Evolutionary conservation across 106 monocot genomes (phyloP), one percentile per base, ranked within the genome.

Genomic region (Dendrobium huoshanense): DNA sequence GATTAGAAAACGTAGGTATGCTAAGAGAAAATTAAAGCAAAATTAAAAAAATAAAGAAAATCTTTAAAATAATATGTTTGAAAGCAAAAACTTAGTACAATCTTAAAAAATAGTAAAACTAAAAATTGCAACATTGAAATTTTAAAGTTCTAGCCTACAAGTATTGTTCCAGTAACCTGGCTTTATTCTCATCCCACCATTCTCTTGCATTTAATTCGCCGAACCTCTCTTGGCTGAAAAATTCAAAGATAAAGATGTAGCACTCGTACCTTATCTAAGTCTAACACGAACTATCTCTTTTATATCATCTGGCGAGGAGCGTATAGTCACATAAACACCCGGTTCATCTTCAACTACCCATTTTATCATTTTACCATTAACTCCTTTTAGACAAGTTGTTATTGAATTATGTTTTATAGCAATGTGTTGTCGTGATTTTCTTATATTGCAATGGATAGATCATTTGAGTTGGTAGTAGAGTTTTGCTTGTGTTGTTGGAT

Each of bases 261-360:
- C 29, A 37, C 15, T n/a, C 25, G 49, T 49, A 65, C 4, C 58
- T 87, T 27, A 89, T 91, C 88, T 86, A 67, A 94, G 80, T 79
- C 86, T 82, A 13, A 91, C 86, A 10, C 89, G 85, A 7, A 81
- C 19, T 18, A 94, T 13, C 77, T 91, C 87, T 47, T 78, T 87
- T 2, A 67, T 80, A 17, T 89, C 93, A 20, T 87, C 81, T 0
- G 84, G 67, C 54, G 75, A 41, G 15, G 80, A 82, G 15, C 84
- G 82, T 5, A 94, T 16, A 10, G 84, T 88, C 24, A 94, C 41
- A 7, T 78, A 88, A 27, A 91, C 89, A 27, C 94, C 94, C 0
- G 94, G 83, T 48, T 94, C 87, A 18, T 94, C 91, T 77, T 91
- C 94, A 54, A 89, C 85, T 31, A 86, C 89, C 82, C 82, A 86